Conservation (phyloP, 1,284 basidiomycete genomes). For the Sporisorium graminicola region DNA sequence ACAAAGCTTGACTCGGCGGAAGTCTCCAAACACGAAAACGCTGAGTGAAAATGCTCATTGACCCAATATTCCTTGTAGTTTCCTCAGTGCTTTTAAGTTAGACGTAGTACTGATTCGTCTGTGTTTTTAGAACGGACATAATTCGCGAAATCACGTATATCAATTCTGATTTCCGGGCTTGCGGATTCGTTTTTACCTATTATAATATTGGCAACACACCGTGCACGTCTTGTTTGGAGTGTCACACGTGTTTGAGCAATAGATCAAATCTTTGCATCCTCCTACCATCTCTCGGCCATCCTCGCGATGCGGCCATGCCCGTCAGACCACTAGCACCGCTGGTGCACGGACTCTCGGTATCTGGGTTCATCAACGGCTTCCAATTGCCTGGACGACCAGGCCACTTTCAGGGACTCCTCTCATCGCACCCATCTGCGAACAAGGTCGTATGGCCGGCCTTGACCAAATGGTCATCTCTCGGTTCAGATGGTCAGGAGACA, state of each 20-base stretch:
- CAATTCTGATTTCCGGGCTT: no score
- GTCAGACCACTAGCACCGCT: conserved; percentile 19
- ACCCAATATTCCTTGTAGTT: no score
- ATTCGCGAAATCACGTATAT: no score
- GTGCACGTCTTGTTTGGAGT: no score
- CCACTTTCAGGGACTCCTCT: conserved; percentile 29
- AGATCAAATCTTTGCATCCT: not conserved
- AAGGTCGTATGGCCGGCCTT: conserved; percentile 50
- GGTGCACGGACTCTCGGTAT: conserved; percentile 21
- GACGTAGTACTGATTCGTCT: no score
- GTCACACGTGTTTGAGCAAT: not conserved
- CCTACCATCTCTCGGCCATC: conserved; percentile 4
- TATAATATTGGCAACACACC: no score
- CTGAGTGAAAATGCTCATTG: no score
- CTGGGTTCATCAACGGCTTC: conserved; percentile 32
- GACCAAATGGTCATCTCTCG: conserved; percentile 27
- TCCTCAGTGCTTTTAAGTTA: no score
- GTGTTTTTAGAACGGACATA: no score
- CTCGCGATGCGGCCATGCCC: conserved; percentile 23
- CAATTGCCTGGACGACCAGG: conserved; percentile 30
- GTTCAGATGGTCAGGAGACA: conserved; percentile 32
- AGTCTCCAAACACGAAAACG: no score
- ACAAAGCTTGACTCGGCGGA: no score
- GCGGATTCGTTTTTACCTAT: no score
- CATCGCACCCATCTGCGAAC: conserved; percentile 11